phyloP scores from a whole-genome alignment of 2,329 filamentous ascomycete genomes.

The Talaromyces sp. region DNA sequence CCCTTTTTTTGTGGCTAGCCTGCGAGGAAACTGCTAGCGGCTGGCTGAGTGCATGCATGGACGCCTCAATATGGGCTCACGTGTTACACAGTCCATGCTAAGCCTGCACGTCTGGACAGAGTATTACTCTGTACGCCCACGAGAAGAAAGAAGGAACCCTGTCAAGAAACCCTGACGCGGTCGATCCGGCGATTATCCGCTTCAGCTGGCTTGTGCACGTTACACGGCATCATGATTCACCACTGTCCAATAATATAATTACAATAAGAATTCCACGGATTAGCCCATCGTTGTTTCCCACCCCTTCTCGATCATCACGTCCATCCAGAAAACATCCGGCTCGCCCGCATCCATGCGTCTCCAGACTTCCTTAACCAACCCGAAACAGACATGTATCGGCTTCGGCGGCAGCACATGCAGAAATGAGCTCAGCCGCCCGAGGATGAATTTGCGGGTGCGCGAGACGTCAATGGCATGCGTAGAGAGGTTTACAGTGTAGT shows the following conservation, averaged over 20 bases:
- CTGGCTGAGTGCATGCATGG: background rate
- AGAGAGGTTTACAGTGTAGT: slow-evolving; percentile 28
- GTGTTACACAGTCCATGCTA: background rate
- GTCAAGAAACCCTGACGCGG: no score
- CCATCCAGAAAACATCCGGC: slow-evolving; percentile 48
- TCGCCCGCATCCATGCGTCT: slow-evolving; percentile 44
- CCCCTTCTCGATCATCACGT: slow-evolving; percentile 52
- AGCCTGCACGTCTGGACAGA: no score
- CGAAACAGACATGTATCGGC: slow-evolving; percentile 45
- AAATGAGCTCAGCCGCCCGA: slow-evolving; percentile 43
- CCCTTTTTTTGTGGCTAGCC: background rate
- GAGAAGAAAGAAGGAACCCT: no score
- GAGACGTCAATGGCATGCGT: slow-evolving; percentile 42
- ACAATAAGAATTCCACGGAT: background rate
- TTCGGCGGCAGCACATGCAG: slow-evolving; percentile 47
- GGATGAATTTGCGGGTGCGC: slow-evolving; percentile 44
- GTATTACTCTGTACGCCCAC: no score
- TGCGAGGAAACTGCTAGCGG: no score
- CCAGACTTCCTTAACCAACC: slow-evolving; percentile 51
- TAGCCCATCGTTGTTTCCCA: slow-evolving; percentile 53
- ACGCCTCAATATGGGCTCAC: background rate
- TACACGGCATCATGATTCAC: background rate
- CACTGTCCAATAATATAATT: no score
- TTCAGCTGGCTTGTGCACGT: background rate
- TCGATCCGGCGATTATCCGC: no score